Percentiles rank a stretch among this genome's conserved stretches.
phyloP scores from a whole-genome alignment of 2,329 filamentous ascomycete genomes.

The Moelleriella libera region DNA sequence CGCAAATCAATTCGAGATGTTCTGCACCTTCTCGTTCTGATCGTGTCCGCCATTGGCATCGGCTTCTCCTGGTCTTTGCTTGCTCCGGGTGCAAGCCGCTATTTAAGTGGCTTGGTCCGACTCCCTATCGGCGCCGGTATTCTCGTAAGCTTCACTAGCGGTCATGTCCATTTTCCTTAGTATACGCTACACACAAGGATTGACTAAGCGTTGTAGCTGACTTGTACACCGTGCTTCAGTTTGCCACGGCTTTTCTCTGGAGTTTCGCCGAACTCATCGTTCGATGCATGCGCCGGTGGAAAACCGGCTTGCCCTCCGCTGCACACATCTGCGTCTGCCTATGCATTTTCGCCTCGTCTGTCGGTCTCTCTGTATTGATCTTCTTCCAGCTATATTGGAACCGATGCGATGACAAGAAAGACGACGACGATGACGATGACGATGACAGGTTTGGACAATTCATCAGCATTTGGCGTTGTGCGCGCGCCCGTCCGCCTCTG shows the following conservation, averaged over 20 bases:
- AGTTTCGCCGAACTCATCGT: conserved; percentile 23
- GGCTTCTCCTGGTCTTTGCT: no score
- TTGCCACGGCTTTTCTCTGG: conserved; percentile 15
- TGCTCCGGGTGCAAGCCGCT: no score
- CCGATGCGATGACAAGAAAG: neutral
- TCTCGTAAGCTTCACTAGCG: no score
- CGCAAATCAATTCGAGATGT: no score
- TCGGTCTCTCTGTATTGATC: conserved; percentile 10
- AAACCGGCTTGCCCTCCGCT: conserved; percentile 25
- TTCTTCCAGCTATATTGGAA: conserved; percentile 1
- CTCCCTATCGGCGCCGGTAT: no score
- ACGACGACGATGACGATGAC: neutral
- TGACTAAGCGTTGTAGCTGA: no score
- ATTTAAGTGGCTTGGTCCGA: no score
- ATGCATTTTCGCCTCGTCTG: conserved; percentile 21
- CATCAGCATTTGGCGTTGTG: neutral
- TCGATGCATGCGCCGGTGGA: conserved; percentile 16
- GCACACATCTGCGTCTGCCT: conserved; percentile 27
- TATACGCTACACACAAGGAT: no score
- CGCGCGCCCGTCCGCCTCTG: neutral
- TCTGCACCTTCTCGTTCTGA: no score
- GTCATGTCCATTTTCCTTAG: no score
- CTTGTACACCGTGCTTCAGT: neutral
- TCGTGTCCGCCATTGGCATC: no score
- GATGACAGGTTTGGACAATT: neutral